Base-by-base conservation (phyloP, 2,329 filamentous ascomycete genomes). In the Neurospora sp. region DNA sequence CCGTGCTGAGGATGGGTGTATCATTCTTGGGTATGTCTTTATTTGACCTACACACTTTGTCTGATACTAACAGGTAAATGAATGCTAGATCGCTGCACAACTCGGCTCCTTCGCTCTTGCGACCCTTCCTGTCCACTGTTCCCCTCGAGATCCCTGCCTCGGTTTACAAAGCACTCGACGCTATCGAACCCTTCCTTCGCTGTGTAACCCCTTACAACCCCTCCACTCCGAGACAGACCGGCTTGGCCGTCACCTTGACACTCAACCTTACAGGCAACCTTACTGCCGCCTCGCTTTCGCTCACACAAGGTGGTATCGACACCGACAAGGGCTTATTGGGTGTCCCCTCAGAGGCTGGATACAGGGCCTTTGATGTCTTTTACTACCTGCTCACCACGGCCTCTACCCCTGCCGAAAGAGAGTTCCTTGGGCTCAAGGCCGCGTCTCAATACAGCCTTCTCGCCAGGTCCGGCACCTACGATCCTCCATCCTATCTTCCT, bases 341-440 rank as follows among this genome's bases (percentile, higher is more conserved):
- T 70, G 88, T 99, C 17, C 92, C 96, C 0, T 80, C 89, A 0
- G 89, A 97, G 77, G 78, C 89, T 7, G 96, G 96, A 13, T 93
- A 93, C 80, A 90, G 96, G 73, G 96, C 95, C 3, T 99, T 99
- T 75, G 95, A 99, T 77, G 96, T 97, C 67, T 98, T 99, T 78
- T 98, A 99, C 82, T 98, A 97, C 76, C 88, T 99, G 0, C 85
- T 98, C 58, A 96, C 94, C 0, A 93, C 92, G n/a, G 91, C 92
- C 0, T 97, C 96, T 0, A 96, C 93, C 1, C 89, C 91, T 4
- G 90, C 93, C 1, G 96, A 99, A 81, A 86, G 93, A 70, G 95
- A 98, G 78, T 97, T 94, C 72, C 83, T 99, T 15, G 89, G 91
- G 36, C 86, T 99, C 38, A 91, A 93, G 80, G 84, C 89, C 9